A percentile compares a stretch with the other conserved stretches of the same genome.
These are phyloP conservation scores for Juncus effusus DNA, from an alignment of 176 grass and related monocot genomes.

Conservation along the genomic window DNA sequence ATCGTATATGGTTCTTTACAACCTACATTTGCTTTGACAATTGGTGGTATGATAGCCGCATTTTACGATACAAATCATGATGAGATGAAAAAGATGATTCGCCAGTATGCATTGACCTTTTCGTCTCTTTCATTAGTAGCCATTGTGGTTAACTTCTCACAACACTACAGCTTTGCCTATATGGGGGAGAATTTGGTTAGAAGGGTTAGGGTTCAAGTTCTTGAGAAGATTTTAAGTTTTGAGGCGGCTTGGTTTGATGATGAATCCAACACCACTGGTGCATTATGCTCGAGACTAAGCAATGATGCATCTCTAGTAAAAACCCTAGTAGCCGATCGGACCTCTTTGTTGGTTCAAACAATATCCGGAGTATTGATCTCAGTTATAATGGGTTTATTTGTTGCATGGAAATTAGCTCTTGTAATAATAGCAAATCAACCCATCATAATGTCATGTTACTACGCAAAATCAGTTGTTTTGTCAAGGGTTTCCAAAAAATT, in stretches of 20 bases:
- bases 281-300: constrained; percentile 65
- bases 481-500: constrained; percentile 68
- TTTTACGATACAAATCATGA: constrained; percentile 66
- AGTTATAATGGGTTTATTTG: constrained; percentile 60
- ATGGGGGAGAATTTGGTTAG: constrained; percentile 80
- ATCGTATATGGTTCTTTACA: constrained; percentile 70
- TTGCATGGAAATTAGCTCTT: constrained; percentile 88
- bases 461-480: constrained; percentile 74
- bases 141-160: constrained; percentile 60
- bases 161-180: constrained; percentile 78
- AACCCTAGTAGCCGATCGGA: constrained; percentile 81
- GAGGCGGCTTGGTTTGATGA: constrained; percentile 90
- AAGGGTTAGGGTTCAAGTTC: constrained; percentile 61
- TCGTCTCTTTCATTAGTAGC: constrained; percentile 62
- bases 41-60: constrained; percentile 81
- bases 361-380: constrained; percentile 66
- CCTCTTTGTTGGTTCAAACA: constrained; percentile 79
- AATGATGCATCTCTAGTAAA: constrained; percentile 78
- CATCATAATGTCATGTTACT: constrained; percentile 70
- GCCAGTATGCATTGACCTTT: constrained; percentile 63
- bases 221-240: constrained; percentile 84
- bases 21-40: constrained; percentile 70
- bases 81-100: constrained; percentile 73
- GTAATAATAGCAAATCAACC: constrained; percentile 89
- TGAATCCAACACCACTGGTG: constrained; percentile 63